A percentile compares a stretch with the other conserved stretches of the same genome.
Evolutionary conservation across 345 rosid genomes (phyloP).

Genomic region (Hypericum androsaemum): DNA sequence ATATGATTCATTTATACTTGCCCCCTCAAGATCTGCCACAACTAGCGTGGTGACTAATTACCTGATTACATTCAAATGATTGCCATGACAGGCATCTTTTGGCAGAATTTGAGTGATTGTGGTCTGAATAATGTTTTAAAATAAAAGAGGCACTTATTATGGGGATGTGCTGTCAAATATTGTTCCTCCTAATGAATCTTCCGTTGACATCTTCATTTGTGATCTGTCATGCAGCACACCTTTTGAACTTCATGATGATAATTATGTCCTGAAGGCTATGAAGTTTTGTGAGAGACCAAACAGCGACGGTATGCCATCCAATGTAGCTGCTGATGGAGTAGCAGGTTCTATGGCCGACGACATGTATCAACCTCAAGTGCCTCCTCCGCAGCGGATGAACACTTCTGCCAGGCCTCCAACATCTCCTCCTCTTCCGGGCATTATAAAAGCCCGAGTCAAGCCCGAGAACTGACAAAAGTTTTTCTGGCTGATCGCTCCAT

Average conservation of each 20-base stretch:
- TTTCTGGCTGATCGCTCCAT: slow-evolving; percentile 4
- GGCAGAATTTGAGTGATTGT: too few species aligned
- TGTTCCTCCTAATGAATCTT: too few species aligned
- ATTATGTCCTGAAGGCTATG: slow-evolving; percentile 95
- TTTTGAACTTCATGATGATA: slow-evolving; percentile 96
- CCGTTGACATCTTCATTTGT: background rate
- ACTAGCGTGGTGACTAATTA: too few species aligned
- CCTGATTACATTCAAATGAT: too few species aligned
- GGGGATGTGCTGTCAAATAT: too few species aligned
- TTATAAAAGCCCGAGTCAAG: slow-evolving; percentile 57
- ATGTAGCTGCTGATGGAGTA: slow-evolving; percentile 26
- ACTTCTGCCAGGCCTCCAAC: slow-evolving; percentile 41
- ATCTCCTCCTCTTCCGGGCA: slow-evolving; percentile 57
- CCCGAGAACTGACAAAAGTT: slow-evolving; percentile 45
- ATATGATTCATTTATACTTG: too few species aligned
- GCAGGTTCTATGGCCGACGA: slow-evolving; percentile 40
- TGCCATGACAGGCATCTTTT: too few species aligned
- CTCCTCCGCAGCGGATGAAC: slow-evolving; percentile 29
- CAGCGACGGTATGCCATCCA: background rate
- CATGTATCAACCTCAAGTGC: slow-evolving; percentile 35
- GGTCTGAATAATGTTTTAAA: too few species aligned
- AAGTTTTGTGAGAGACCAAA: slow-evolving; percentile 37
- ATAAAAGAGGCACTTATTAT: too few species aligned
- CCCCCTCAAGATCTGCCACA: too few species aligned
- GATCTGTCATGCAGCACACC: slow-evolving; percentile 61